Conservation (phyloP, 306 rosid genomes). For the Vigna unguiculata region DNA sequence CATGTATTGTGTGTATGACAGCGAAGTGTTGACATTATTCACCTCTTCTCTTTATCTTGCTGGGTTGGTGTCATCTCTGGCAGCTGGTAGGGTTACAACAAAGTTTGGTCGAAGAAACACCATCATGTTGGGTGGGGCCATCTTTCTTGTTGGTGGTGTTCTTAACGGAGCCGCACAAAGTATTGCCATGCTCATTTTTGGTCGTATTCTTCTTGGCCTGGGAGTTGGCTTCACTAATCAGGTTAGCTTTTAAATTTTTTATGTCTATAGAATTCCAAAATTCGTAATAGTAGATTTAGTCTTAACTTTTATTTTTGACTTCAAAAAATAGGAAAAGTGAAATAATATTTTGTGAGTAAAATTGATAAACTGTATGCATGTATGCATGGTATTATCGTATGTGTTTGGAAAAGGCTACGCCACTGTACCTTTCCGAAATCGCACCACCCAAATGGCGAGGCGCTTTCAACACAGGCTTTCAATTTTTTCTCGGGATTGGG, state of each 20-base stretch:
- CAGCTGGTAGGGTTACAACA: conserved; percentile 62
- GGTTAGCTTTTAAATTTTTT: conserved; percentile 34
- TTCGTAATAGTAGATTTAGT: no score
- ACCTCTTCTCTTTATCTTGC: conserved; percentile 78
- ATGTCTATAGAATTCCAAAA: no score
- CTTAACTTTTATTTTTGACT: no score
- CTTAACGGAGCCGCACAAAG: conserved; percentile 70
- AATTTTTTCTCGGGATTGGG: conserved; percentile 66
- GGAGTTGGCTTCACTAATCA: conserved; percentile 84
- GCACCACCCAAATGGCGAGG: conserved; percentile 85
- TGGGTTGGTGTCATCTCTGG: conserved; percentile 58
- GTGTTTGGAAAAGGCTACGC: conserved; percentile 60
- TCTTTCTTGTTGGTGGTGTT: conserved; percentile 64
- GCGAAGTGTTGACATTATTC: conserved; percentile 67
- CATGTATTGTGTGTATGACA: conserved; percentile 69
- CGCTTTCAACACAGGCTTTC: conserved; percentile 76
- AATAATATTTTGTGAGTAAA: no score
- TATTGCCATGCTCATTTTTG: conserved; percentile 72
- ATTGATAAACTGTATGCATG: neutral
- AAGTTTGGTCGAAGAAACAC: conserved; percentile 55
- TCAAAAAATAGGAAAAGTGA: no score
- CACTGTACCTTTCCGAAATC: conserved; percentile 75
- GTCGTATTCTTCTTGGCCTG: conserved; percentile 74
- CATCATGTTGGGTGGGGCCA: conserved; percentile 67
- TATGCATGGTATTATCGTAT: neutral